A percentile compares a stretch with the other conserved stretches of the same genome.
These are phyloP conservation scores for Cercospora brassicicola DNA, from an alignment of 2,329 filamentous ascomycete species.

Conservation along the genomic window DNA sequence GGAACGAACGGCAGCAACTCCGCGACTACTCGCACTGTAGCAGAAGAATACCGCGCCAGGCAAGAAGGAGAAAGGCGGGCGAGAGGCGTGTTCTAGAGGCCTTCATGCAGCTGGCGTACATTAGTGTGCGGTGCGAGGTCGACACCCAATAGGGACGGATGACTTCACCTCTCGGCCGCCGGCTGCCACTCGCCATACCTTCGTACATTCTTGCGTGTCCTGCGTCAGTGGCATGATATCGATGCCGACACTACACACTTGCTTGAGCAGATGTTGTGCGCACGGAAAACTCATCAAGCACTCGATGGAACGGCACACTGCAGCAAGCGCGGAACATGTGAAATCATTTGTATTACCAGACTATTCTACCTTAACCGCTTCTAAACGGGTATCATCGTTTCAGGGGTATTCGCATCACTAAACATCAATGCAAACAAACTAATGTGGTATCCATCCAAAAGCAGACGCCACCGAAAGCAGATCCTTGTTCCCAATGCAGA, in stretches of 20 bases:
- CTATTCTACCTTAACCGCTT: constrained; percentile 11
- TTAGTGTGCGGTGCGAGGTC: neutral
- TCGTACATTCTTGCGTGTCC: neutral
- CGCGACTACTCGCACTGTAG: neutral
- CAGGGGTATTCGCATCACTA: constrained; percentile 16
- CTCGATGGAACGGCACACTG: neutral
- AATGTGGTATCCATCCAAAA: constrained; percentile 23
- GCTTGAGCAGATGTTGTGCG: neutral
- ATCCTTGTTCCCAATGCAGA: constrained; percentile 15
- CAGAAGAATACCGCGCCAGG: neutral
- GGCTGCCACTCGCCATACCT: neutral
- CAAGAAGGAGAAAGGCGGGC: constrained; percentile 1
- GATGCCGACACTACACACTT: neutral
- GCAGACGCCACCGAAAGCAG: constrained; percentile 19
- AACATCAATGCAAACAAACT: constrained; percentile 17
- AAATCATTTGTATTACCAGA: constrained; percentile 11
- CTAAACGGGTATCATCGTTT: constrained; percentile 16
- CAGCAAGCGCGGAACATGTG: constrained; percentile 5
- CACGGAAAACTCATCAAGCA: neutral
- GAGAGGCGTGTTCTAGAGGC: neutral
- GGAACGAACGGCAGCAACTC: neutral
- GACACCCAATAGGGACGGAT: neutral
- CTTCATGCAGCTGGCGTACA: neutral
- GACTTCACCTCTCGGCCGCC: constrained; percentile 5
- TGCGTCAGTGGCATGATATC: neutral